Base-by-base conservation (phyloP, 768 basidiomycete species). In the Chiua virens region DNA sequence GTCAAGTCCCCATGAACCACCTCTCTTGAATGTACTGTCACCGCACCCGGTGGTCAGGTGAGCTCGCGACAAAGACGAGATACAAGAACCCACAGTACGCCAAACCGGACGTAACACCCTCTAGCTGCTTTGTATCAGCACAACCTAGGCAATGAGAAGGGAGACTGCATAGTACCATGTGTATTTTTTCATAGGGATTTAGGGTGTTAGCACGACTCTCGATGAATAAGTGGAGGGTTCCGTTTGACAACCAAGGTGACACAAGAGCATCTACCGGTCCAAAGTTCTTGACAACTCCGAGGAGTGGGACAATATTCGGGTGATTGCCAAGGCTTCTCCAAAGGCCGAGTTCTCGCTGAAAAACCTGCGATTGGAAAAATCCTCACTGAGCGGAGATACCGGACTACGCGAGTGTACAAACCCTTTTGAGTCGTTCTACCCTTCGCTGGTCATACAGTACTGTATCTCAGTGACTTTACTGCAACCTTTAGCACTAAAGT, bases 1-100 rank as follows among this genome's bases (percentile, higher is more conserved):
- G 40, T 49, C 23, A 49, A n/a, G 41, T 49, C 47, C 10, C 47
- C 47, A 5, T 49, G 47, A 21, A 42, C 47, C 2, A 42, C 18
- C 10, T 22, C 18, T 35, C 22, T 35, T 3, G 41, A 49, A 27
- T 49, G 47, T 4, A 49, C 47, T 49, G 32, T 30, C 20, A n/a
- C 28, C 8, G 22, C 20, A 37, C n/a, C 8, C 1, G 2, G 35
- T 13, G 8, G 8, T 47, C 46, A 47, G 37, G 6, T 17, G 21
- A 38, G 3, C 25, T n/a, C 9, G 18, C 11, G n/a, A 25, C n/a
- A n/a, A 23, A 25, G 44, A 7, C 1, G 7, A 13, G 18, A 38
- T 17, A 8, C 13, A 45, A 37, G 17, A 30, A 47, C 28, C 5
- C 20, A 47, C 38, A 20, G 18, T 47, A 32, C 11, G 28, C 20